Evolutionary conservation across 106 monocot species (phyloP).

Genomic region (Phalaenopsis equestris): DNA sequence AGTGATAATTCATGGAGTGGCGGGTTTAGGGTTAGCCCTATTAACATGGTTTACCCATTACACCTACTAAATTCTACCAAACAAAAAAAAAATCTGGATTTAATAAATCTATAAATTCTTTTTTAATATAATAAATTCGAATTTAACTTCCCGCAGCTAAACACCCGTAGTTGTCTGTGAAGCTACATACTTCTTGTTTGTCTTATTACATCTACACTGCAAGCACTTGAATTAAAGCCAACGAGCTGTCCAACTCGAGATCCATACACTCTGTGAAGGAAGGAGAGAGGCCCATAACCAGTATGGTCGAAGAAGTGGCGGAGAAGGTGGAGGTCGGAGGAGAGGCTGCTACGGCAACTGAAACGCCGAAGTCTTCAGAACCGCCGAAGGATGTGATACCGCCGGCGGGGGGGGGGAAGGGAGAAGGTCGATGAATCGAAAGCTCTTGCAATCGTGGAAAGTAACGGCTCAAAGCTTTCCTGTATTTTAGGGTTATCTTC

Average conservation of each 20-base stretch:
- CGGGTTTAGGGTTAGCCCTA: too few species aligned
- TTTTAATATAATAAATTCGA: too few species aligned
- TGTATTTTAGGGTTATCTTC: background rate
- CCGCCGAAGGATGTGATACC: constrained; percentile 37
- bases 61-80: too few species aligned
- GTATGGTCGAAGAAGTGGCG: background rate
- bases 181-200: too few species aligned
- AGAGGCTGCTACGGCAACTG: constrained; percentile 2
- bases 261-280: background rate
- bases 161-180: too few species aligned
- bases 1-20: too few species aligned
- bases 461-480: constrained; percentile 17
- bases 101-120: too few species aligned
- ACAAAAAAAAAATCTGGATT: too few species aligned
- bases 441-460: constrained; percentile 44
- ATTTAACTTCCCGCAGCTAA: too few species aligned
- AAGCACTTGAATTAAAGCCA: too few species aligned
- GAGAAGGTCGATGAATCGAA: constrained; percentile 40
- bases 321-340: background rate
- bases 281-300: background rate
- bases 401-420: constrained; percentile 30
- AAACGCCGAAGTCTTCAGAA: constrained; percentile 18
- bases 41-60: too few species aligned
- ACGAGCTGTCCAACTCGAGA: background rate
- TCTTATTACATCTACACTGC: too few species aligned